Evolutionary conservation across 257 asterid genomes (phyloP).

Genomic region (Gardenia jasminoides): DNA sequence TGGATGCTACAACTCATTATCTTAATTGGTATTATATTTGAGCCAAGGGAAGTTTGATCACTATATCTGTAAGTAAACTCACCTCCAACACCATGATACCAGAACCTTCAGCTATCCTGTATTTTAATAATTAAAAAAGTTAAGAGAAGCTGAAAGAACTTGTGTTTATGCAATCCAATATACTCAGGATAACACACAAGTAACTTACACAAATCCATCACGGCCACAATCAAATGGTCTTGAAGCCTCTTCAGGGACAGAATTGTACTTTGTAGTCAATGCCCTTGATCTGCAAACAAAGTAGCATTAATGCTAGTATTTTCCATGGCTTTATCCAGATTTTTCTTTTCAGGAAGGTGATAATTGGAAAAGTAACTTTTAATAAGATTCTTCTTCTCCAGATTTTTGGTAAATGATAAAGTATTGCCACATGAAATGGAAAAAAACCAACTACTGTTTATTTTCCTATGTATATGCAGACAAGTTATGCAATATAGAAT

Average conservation of each 20-base stretch:
- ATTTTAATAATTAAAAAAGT: slow-evolving; percentile 26
- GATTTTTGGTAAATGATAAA: neutral
- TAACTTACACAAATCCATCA: slow-evolving; percentile 92
- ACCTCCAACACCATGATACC: slow-evolving; percentile 94
- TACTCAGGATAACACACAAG: neutral
- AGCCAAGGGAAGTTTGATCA: neutral
- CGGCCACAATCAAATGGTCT: slow-evolving; percentile 93
- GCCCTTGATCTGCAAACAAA: slow-evolving; percentile 76
- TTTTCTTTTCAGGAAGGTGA: neutral
- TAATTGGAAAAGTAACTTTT: neutral
- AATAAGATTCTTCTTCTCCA: neutral
- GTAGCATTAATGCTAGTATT: neutral
- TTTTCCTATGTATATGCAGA: neutral
- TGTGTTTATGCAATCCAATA: slow-evolving; percentile 14
- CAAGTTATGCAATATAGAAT: neutral
- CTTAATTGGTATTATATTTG: neutral
- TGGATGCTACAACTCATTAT: neutral
- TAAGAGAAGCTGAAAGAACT: slow-evolving; percentile 7
- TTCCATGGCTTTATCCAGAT: neutral
- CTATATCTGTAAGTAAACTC: slow-evolving; percentile 27
- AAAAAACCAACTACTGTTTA: neutral
- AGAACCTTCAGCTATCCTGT: slow-evolving; percentile 95
- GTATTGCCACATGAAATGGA: too few species aligned
- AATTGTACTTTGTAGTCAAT: slow-evolving; percentile 76
- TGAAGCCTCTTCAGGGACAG: slow-evolving; percentile 73